phyloP scores from a whole-genome alignment of 495 filamentous ascomycete species.

The Neurospora sp. region DNA sequence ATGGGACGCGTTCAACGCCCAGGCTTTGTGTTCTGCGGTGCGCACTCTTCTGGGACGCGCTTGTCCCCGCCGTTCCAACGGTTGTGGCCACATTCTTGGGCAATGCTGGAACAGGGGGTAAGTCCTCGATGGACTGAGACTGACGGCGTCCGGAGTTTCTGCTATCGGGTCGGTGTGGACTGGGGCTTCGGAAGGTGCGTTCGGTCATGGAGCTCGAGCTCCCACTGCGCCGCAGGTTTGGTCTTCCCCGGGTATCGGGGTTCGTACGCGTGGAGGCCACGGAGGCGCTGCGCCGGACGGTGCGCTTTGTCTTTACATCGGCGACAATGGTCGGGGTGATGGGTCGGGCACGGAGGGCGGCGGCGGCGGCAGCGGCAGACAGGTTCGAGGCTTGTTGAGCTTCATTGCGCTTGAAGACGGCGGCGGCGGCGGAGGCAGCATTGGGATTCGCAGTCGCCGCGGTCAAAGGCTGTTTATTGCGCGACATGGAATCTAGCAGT shows the following conservation, averaged over 20 bases:
- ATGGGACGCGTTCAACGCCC: conserved; percentile 31
- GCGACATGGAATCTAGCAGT: conserved; percentile 6
- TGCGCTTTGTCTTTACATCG: conserved; percentile 80
- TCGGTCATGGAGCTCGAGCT: conserved; percentile 80
- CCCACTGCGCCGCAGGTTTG: conserved; percentile 47
- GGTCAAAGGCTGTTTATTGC: conserved; percentile 43
- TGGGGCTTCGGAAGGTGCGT: conserved; percentile 65
- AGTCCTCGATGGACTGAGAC: conserved; percentile 23
- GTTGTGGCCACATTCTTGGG: conserved; percentile 38
- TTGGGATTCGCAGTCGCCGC: conserved; percentile 54
- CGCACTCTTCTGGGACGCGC: conserved; percentile 1
- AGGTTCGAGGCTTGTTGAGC: conserved; percentile 35
- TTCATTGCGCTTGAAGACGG: conserved; percentile 65
- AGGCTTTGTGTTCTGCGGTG: conserved; percentile 19
- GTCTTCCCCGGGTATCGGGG: conserved; percentile 28
- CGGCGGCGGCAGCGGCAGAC: conserved; percentile 74
- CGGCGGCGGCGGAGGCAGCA: conserved; percentile 63
- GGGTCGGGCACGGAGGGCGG: conserved; percentile 67
- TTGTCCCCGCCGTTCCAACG: conserved; percentile 5
- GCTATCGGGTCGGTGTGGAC: conserved; percentile 43
- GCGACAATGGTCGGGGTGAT: conserved; percentile 66
- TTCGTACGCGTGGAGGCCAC: conserved; percentile 52
- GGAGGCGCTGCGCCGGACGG: conserved; percentile 59
- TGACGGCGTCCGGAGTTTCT: conserved; percentile 28
- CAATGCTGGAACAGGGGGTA: conserved; percentile 66